Evolutionary conservation across 139 green algal genomes (phyloP).

Genomic region (Coelastrella sp.): DNA sequence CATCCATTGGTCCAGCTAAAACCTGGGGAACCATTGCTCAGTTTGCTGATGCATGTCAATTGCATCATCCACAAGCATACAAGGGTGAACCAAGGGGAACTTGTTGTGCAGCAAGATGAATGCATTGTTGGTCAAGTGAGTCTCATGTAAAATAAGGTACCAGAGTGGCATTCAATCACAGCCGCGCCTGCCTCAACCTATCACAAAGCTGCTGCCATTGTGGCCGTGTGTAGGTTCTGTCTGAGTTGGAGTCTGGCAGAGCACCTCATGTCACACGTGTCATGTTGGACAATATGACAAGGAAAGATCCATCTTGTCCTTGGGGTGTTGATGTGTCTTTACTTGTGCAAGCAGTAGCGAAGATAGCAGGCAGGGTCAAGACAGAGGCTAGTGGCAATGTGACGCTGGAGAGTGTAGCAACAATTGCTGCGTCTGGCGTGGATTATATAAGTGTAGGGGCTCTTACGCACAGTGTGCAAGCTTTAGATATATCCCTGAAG

Average conservation of each 20-base stretch:
- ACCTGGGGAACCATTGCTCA: too few relatives aligned
- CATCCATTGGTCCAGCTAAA: too few relatives aligned
- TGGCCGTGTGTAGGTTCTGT: slow-evolving; percentile 17
- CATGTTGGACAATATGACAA: slow-evolving; percentile 99
- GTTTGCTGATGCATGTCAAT: too few relatives aligned
- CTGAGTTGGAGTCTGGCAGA: not conserved
- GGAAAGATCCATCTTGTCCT: slow-evolving; percentile 36
- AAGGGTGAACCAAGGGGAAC: too few relatives aligned
- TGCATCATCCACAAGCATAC: too few relatives aligned
- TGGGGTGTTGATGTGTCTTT: slow-evolving; percentile 63
- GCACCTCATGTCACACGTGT: slow-evolving; percentile 74
- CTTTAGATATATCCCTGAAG: slow-evolving; percentile 96
- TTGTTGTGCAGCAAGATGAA: too few relatives aligned
- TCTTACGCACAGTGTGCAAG: slow-evolving; percentile 94
- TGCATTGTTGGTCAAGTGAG: too few relatives aligned
- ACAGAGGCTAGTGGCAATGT: slow-evolving; percentile 98
- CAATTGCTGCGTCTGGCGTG: slow-evolving; percentile 92
- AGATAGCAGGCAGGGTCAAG: slow-evolving; percentile 64
- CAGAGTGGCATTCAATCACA: not conserved
- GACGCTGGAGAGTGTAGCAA: slow-evolving; percentile 82
- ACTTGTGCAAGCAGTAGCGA: slow-evolving; percentile 57
- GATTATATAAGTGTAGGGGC: slow-evolving; percentile 92
- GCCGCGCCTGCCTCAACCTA: too few relatives aligned
- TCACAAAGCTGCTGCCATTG: not conserved
- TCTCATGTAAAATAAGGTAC: too few relatives aligned